A percentile compares a stretch with the other conserved stretches of the same genome.
Evolutionary conservation across 192 early-diverging fungal genomes (phyloP).

Genomic region (Coemansia sp.): DNA sequence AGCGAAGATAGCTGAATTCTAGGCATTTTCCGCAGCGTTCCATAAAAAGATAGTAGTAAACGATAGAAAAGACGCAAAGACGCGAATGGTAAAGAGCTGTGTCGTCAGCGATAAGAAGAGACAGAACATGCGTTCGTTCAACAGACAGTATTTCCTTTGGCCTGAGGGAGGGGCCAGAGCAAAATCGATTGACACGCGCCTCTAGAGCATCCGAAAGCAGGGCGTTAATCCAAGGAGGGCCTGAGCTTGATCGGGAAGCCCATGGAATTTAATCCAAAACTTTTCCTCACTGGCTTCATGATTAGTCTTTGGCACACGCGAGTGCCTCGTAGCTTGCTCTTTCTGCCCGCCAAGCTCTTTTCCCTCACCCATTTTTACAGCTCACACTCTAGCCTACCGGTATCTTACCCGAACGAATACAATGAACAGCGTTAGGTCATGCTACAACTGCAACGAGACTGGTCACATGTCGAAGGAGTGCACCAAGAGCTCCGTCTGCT

Average conservation of each 20-base stretch:
- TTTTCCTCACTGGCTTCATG: neutral
- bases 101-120: neutral
- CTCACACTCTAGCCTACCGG: neutral
- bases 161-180: neutral
- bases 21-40: slow-evolving; percentile 22
- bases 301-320: neutral
- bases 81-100: neutral
- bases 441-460: slow-evolving; percentile 57
- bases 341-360: neutral
- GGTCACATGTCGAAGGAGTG: slow-evolving; percentile 57
- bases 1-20: slow-evolving; percentile 45
- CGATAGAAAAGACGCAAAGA: neutral
- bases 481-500: slow-evolving; percentile 50
- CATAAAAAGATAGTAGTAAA: slow-evolving; percentile 19
- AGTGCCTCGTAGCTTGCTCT: neutral
- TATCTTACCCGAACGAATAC: neutral
- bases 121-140: neutral
- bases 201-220: neutral
- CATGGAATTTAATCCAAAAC: slow-evolving; percentile 26
- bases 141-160: too few relatives aligned
- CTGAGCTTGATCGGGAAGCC: neutral
- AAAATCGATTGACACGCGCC: neutral
- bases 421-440: slow-evolving; percentile 19
- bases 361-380: neutral
- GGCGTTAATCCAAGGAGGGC: too few relatives aligned